phyloP scores from a whole-genome alignment of 768 basidiomycete genomes.

The Boletus vinaceobasis region DNA sequence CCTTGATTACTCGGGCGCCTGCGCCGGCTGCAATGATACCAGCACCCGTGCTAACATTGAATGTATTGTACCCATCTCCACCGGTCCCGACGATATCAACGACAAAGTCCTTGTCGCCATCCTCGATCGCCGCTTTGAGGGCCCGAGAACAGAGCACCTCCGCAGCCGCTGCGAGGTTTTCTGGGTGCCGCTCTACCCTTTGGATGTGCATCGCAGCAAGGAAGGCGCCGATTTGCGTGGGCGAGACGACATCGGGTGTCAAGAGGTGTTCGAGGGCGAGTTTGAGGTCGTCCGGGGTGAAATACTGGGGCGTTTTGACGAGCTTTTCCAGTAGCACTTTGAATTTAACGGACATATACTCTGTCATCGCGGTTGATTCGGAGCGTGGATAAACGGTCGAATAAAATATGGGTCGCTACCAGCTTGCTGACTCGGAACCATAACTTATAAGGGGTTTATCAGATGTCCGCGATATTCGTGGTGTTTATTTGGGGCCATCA shows the following conservation, averaged over 20 bases:
- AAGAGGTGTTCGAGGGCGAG: slow-evolving; percentile 72
- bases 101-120: slow-evolving; percentile 64
- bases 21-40: slow-evolving; percentile 93
- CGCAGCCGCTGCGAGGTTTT: slow-evolving; percentile 77
- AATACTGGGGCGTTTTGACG: slow-evolving; percentile 76
- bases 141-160: slow-evolving; percentile 68
- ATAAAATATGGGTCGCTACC: too few relatives aligned
- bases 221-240: slow-evolving; percentile 85
- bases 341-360: slow-evolving; percentile 54
- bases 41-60: slow-evolving; percentile 95
- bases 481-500: background rate
- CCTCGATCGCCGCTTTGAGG: slow-evolving; percentile 57
- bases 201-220: slow-evolving; percentile 81
- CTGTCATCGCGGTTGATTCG: slow-evolving; percentile 17
- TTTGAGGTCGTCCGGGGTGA: slow-evolving; percentile 72
- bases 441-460: too few relatives aligned
- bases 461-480: too few relatives aligned
- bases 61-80: slow-evolving; percentile 93
- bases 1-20: slow-evolving; percentile 91
- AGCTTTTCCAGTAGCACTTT: slow-evolving; percentile 75
- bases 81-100: slow-evolving; percentile 46
- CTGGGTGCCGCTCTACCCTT: slow-evolving; percentile 70
- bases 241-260: slow-evolving; percentile 57
- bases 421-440: too few relatives aligned
- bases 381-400: background rate